Evolutionary conservation across 768 basidiomycete genomes (phyloP), one percentile per base, ranked within the genome.

Genomic region (Tricholoma sp.): DNA sequence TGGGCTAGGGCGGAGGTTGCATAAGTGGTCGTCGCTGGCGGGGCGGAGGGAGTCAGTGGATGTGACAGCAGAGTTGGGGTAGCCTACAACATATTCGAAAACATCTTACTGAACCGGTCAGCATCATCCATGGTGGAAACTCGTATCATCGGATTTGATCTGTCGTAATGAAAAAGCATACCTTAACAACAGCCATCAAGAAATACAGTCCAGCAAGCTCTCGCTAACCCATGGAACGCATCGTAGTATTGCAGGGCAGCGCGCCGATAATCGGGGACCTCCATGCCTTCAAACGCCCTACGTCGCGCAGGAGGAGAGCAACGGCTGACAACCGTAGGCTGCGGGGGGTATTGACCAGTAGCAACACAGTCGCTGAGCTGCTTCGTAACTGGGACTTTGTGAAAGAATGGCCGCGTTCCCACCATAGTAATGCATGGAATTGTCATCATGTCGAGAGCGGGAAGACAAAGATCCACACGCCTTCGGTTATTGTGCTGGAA

Each of bases 401-500:
- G 69, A 52, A 70, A 70, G 11, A 49, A 41, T 11, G 69, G 69
- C n/a, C 19, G 32, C 16, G 67, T 65, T 19, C 69, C 67, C 12
- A 58, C 39, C 62, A 71, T 64, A 8, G 57, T 61, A 46, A 71
- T 61, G 31, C 47, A 54, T 11, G 67, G 63, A 56, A 68, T 60
- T 11, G 51, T 59, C 57, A 58, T 62, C 14, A 12, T 12, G 22
- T 66, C 54, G 34, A 64, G 63, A 12, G 37, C 11, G 32, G 53
- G 39, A 49, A 62, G 46, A 24, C 57, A 59, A 34, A 55, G 18
- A n/a, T 49, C 24, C 16, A n/a, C 53, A 6, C 64, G 63, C 19
- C 14, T 57, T n/a, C 50, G 18, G 51, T 69, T 71, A 57, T 71
- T 72, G 50, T 50, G 35, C 50, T 63, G 62, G 59, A 67, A 71